Base-by-base conservation (phyloP, 345 rosid genomes). In the Populus simonii region DNA sequence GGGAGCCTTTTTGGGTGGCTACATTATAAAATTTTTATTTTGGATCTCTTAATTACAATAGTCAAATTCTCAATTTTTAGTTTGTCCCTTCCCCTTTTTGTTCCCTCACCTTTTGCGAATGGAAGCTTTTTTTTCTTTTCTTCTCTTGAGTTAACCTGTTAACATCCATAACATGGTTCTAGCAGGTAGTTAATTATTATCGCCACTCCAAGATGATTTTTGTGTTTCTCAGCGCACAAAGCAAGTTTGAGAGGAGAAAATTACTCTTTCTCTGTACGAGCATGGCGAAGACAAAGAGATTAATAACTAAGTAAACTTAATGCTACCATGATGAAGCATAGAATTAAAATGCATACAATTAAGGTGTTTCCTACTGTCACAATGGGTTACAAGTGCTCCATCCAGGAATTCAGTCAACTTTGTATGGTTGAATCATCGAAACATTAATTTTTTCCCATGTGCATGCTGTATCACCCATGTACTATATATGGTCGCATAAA, bases 1-100 rank as follows among this genome's bases (percentile, higher is more conserved):
- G 87, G 92, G 89, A 88, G 87, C 79, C 85, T 76, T 76, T 83
- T 1, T 81, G 88, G 89, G 92, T 89, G 88, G 96, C 93, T 76
- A 86, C 89, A 31, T 89, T 89, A 68, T 90, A 83, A 87, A 82
- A 76, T 70, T 74, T 33, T 74, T 74, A n/a, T 72, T 83, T 79
- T 83, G 88, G 82, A 79, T 74, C 25, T 49, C 80, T 78, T 66
- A 74, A 49, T 71, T 65, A 11, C 20, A 47, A 33, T 29, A 47
- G 41, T 62, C 55, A 71, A 8, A 39, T 59, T 45, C 61, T 13
- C 23, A 35, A 66, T 41, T 66, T 51, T 53, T 33, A 25, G 33
- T 22, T 72, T 55, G 47, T 70, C 73, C 41, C 41, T 25, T 6
- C 20, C 18, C 4, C 29, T 3, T 23, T 76, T n/a, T 51, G 11